A percentile compares a stretch with the other conserved stretches of the same genome.
Evolutionary conservation across 2,329 filamentous ascomycete species (phyloP).

Genomic region (Pseudofabraea citricarpa): DNA sequence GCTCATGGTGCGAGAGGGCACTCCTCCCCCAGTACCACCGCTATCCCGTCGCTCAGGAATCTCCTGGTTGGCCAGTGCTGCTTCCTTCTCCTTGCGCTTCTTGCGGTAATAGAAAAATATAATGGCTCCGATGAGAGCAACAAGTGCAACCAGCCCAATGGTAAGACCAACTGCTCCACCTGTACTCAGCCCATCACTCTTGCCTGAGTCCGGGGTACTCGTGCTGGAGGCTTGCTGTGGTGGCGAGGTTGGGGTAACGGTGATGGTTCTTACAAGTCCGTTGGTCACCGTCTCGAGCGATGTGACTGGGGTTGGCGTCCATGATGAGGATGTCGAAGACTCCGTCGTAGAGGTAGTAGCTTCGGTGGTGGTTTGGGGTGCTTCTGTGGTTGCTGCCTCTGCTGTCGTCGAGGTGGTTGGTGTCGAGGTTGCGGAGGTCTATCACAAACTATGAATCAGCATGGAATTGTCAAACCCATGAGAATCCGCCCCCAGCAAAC

Average conservation of each 20-base stretch:
- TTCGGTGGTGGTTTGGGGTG: constrained; percentile 6
- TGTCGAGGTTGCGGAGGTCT: constrained; percentile 5
- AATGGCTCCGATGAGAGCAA: constrained; percentile 34
- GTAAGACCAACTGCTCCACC: constrained; percentile 49
- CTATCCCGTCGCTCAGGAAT: constrained; percentile 18
- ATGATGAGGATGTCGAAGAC: constrained; percentile 21
- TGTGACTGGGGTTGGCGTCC: constrained; percentile 30
- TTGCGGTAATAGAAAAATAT: constrained; percentile 40
- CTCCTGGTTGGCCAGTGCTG: constrained; percentile 14
- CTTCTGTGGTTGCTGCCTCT: constrained; percentile 1
- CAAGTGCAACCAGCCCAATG: constrained; percentile 42
- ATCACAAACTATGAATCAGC: constrained; percentile 4
- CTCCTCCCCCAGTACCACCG: constrained; percentile 17
- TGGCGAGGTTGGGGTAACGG: constrained; percentile 48
- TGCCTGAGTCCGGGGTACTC: constrained; percentile 11
- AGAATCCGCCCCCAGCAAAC: too few relatives aligned
- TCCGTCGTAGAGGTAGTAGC: constrained; percentile 16
- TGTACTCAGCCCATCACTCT: constrained; percentile 30
- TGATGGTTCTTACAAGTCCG: constrained; percentile 52
- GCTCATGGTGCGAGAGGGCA: constrained; percentile 27
- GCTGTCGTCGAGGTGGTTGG: constrained; percentile 1
- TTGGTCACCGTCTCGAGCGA: constrained; percentile 50
- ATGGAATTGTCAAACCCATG: too few relatives aligned
- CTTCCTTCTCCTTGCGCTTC: constrained; percentile 36
- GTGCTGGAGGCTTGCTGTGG: constrained; percentile 20